phyloP scores from a whole-genome alignment of 257 asterid genomes.

The Cruciata laevipes region DNA sequence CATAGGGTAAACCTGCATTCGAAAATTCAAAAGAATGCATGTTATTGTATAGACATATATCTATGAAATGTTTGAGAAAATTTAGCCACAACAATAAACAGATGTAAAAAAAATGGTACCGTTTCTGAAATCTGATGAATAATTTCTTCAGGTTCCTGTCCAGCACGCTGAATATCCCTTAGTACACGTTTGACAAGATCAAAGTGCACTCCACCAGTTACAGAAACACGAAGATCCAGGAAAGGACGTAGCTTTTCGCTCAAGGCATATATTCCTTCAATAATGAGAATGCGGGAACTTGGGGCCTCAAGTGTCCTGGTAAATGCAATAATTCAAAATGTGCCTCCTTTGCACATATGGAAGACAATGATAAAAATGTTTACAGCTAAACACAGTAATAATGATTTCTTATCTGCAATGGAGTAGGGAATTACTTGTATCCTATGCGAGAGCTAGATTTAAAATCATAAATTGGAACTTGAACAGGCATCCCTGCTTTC shows the following conservation, averaged over 20 bases:
- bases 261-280: constrained; percentile 97
- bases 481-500: constrained; percentile 74
- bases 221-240: constrained; percentile 93
- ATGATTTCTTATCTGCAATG: not conserved
- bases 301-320: constrained; percentile 88
- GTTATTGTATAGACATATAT: constrained; percentile 1
- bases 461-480: constrained; percentile 87
- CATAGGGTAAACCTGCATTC: constrained; percentile 90
- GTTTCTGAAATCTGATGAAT: constrained; percentile 98
- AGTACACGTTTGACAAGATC: constrained; percentile 95
- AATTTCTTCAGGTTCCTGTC: constrained; percentile 98
- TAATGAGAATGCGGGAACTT: constrained; percentile 73
- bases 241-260: constrained; percentile 81
- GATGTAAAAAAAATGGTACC: constrained; percentile 23
- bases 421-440: constrained; percentile 56
- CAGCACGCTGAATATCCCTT: constrained; percentile 97
- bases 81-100: not conserved
- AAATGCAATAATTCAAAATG: constrained; percentile 14
- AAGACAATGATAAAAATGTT: not conserved
- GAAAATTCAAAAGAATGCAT: constrained; percentile 17
- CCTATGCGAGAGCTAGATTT: constrained; percentile 86
- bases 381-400: not conserved
- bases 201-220: constrained; percentile 99
- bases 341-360: not conserved
- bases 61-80: not conserved